Conservation (phyloP, 495 filamentous ascomycete species). For the Viridothelium virens region DNA sequence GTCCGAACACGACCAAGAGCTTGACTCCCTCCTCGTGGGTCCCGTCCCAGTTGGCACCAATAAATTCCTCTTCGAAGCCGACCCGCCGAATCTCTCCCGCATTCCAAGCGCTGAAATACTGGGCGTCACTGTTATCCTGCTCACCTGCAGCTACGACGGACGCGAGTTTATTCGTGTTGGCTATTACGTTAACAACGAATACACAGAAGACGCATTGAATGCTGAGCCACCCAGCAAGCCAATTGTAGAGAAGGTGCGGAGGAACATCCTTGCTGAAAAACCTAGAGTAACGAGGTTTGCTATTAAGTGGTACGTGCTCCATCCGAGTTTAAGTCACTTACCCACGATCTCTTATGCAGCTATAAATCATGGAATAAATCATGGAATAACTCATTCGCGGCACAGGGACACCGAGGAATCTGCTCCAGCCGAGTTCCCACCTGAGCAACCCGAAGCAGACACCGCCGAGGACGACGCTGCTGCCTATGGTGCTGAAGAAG, state of each 20-base stretch:
- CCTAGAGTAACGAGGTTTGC: conserved; percentile 93
- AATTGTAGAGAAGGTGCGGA: conserved; percentile 78
- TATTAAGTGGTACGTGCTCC: conserved; percentile 81
- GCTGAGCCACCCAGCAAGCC: conserved; percentile 86
- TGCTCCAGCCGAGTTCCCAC: conserved; percentile 90
- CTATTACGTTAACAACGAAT: conserved; percentile 99
- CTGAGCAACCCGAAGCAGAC: conserved; percentile 95
- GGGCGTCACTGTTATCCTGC: conserved; percentile 91
- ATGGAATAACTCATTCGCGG: conserved; percentile 9
- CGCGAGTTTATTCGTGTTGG: conserved; percentile 97
- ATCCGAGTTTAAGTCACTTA: background rate
- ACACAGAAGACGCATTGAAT: conserved; percentile 80
- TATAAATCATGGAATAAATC: too few species aligned
- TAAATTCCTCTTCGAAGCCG: conserved; percentile 97
- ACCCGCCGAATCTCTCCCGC: conserved; percentile 75
- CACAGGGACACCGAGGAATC: conserved; percentile 89
- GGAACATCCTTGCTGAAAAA: conserved; percentile 94
- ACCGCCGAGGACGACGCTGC: conserved; percentile 71
- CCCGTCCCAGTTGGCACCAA: conserved; percentile 95
- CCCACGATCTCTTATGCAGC: background rate
- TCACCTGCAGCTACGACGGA: conserved; percentile 92
- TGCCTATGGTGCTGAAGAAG: conserved; percentile 81
- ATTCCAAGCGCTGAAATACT: conserved; percentile 93
- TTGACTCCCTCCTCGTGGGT: conserved; percentile 91
- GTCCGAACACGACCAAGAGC: conserved; percentile 94